These are phyloP conservation scores for Rhododendron griersonianum DNA, from an alignment of 148 eudicot genomes.

Conservation along the genomic window DNA sequence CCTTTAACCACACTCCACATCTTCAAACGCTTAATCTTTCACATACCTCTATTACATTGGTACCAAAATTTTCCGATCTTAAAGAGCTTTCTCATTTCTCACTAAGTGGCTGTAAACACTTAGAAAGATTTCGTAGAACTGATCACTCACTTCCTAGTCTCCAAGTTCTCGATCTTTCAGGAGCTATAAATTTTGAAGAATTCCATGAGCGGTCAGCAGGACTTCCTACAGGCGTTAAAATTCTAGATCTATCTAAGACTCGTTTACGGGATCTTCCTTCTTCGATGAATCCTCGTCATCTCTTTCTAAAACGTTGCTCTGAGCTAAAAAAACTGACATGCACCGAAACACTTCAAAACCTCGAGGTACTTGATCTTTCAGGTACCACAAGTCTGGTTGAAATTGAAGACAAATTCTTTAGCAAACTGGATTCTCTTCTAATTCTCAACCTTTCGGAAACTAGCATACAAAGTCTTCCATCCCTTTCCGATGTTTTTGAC, in stretches of 20 bases:
- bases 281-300: constrained; percentile 13
- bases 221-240: neutral
- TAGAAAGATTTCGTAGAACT: constrained; percentile 17
- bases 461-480: neutral
- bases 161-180: constrained; percentile 29
- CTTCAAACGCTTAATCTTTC: constrained; percentile 33
- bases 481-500: neutral
- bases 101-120: constrained; percentile 7
- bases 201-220: constrained; percentile 14
- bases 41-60: constrained; percentile 10
- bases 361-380: constrained; percentile 25
- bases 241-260: constrained; percentile 27
- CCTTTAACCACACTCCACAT: neutral
- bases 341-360: neutral
- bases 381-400: neutral
- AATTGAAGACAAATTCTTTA: neutral
- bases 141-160: neutral
- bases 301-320: constrained; percentile 12
- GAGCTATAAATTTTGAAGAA: constrained; percentile 14
- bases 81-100: constrained; percentile 27
- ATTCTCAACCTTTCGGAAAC: neutral
- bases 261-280: constrained; percentile 12
- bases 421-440: neutral
- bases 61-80: constrained; percentile 14
- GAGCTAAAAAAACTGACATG: neutral